Percentiles rank a stretch among this genome's conserved stretches.
Conservation (phyloP, 306 rosid species). For the Geum urbanum region DNA sequence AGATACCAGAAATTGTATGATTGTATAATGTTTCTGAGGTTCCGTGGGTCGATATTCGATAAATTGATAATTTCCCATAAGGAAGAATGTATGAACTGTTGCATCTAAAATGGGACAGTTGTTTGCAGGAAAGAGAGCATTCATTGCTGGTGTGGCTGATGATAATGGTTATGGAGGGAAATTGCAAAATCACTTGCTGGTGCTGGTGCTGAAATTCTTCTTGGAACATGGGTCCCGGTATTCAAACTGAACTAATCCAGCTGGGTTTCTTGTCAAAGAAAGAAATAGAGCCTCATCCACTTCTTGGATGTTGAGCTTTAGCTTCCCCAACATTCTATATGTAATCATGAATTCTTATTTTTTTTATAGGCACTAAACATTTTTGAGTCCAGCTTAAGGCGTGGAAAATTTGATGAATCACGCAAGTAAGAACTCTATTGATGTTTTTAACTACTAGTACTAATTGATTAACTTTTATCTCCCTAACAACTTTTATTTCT, state of each 20-base stretch:
- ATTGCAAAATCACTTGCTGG: constrained; percentile 96
- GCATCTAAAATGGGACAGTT: constrained; percentile 3
- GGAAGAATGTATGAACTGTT: background rate
- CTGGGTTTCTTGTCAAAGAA: background rate
- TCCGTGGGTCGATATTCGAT: background rate
- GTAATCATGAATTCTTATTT: background rate
- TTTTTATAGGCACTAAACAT: constrained; percentile 72
- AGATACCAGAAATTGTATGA: background rate
- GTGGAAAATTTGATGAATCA: constrained; percentile 90
- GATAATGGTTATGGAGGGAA: constrained; percentile 98
- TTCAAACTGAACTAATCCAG: constrained; percentile 27
- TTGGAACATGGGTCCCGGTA: constrained; percentile 99
- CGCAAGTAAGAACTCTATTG: constrained; percentile 43
- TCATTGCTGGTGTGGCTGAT: constrained; percentile 97
- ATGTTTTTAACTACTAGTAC: background rate
- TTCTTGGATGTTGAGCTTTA: background rate
- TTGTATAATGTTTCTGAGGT: background rate
- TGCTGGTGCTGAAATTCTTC: constrained; percentile 92
- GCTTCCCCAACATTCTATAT: background rate
- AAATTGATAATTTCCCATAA: background rate
- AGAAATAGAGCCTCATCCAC: background rate
- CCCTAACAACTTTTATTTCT: background rate
- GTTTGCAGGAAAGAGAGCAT: constrained; percentile 84
- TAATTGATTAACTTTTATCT: background rate
- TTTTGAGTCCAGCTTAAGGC: constrained; percentile 85